Conservation (phyloP, 2,329 filamentous ascomycete genomes). For the Xylaria polymorpha region DNA sequence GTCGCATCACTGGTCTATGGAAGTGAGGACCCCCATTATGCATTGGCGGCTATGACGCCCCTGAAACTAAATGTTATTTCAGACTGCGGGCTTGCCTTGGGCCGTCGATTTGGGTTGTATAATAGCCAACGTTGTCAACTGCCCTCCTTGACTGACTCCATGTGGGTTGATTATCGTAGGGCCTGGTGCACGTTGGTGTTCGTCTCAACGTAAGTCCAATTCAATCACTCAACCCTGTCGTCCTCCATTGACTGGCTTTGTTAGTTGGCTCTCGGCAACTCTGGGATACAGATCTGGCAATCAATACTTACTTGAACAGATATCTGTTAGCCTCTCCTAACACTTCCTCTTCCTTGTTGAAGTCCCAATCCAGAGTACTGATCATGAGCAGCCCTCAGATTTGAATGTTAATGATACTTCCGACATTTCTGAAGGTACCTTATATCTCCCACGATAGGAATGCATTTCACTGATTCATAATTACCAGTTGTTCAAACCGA, state of each 20-base stretch:
- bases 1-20: neutral
- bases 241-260: neutral
- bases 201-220: conserved; percentile 4
- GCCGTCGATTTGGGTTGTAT: conserved; percentile 6
- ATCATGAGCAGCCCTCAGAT: neutral
- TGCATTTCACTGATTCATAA: neutral
- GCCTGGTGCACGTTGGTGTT: conserved; percentile 3
- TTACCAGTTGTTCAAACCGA: neutral
- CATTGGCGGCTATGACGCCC: neutral
- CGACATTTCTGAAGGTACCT: conserved; percentile 4
- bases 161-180: conserved; percentile 12
- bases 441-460: neutral
- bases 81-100: conserved; percentile 4
- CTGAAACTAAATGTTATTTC: neutral
- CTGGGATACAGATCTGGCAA: conserved; percentile 9
- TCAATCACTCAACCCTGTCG: neutral
- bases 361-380: neutral
- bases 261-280: conserved; percentile 15
- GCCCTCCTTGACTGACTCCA: neutral
- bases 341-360: too few relatives aligned
- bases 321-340: conserved; percentile 1
- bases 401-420: neutral
- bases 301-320: neutral
- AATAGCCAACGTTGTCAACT: neutral
- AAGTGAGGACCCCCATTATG: neutral